Evolutionary conservation across 2,329 filamentous ascomycete genomes (phyloP), one percentile per base, ranked within the genome.

Genomic region (Colletotrichum falcatum): DNA sequence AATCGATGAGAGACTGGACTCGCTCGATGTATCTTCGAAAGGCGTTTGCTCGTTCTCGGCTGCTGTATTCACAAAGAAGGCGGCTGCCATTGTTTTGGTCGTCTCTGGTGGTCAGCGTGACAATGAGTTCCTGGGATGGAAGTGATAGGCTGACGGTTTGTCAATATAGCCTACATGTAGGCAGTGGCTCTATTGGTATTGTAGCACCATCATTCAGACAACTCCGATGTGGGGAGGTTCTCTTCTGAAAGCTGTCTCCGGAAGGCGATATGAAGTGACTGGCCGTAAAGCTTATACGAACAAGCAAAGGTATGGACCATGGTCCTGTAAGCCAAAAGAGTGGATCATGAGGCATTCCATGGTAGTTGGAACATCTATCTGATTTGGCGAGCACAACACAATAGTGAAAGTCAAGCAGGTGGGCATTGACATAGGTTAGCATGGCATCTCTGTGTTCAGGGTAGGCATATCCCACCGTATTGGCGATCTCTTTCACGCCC

Each of bases 91-190:
- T 1, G n/a, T n/a, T 26, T 23, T 5, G 33, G 11, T 5, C 23
- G 53, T 18, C 33, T 33, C 3, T 7, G 33, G 9, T 37, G 6
- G 6, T 9, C 33, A 16, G 12, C 18, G n/a, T 23, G 1, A 18
- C 3, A 30, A 30, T 11, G 33, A 26, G 6, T 26, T 39, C 33
- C 16, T 23, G 18, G 1, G 12, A 8, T 39, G 12, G 14, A 18
- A 35, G 12, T 5, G 30, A 37, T 30, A 55, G 37, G 53, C 20
- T 26, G 14, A 14, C 16, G 33, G 26, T 16, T 2, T 56, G n/a
- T 7, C 3, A 16, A 16, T 1, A 1, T 9, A 14, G 3, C 12
- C 26, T 18, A 9, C 1, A 11, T 39, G 3, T 1, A n/a, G n/a
- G n/a, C 5, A 39, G 12, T 4, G 33, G 4, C 18, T 4, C 5